Percentiles rank a stretch among this genome's conserved stretches.
Evolutionary conservation across 2,329 filamentous ascomycete species (phyloP).

Genomic region (Fusarium sacchari): DNA sequence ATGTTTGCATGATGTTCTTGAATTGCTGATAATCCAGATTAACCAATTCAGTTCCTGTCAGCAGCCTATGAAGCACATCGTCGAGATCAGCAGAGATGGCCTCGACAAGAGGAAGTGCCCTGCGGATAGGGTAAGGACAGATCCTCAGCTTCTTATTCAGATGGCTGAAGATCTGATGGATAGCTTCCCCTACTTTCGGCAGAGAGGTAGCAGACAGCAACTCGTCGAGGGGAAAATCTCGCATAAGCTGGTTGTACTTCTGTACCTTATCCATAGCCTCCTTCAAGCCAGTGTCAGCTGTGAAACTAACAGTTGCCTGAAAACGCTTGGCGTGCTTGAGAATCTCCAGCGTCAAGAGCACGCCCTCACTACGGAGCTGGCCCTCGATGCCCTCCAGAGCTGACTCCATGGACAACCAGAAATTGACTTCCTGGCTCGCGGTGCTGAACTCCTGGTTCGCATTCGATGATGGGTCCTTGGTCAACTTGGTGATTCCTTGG

Average conservation of each 20-base stretch:
- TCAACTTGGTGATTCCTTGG: constrained; percentile 93
- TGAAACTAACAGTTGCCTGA: constrained; percentile 96
- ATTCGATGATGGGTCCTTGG: constrained; percentile 78
- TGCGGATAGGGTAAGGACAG: constrained; percentile 91
- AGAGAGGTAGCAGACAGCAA: constrained; percentile 91
- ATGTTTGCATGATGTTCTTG: constrained; percentile 81
- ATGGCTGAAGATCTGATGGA: constrained; percentile 90
- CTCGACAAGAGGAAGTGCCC: constrained; percentile 93
- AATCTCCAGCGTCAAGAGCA: constrained; percentile 90
- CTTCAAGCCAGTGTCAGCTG: constrained; percentile 93
- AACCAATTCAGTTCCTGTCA: constrained; percentile 88
- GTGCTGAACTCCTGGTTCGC: constrained; percentile 68
- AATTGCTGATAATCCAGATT: constrained; percentile 95
- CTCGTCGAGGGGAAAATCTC: constrained; percentile 96
- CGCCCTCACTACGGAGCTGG: constrained; percentile 88
- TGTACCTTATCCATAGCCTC: constrained; percentile 96
- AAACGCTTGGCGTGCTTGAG: constrained; percentile 97
- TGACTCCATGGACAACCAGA: constrained; percentile 97
- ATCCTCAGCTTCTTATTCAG: constrained; percentile 98
- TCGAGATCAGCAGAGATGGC: constrained; percentile 96
- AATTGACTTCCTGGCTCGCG: constrained; percentile 97
- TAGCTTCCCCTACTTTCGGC: constrained; percentile 86
- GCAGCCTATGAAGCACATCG: constrained; percentile 81
- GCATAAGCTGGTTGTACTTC: constrained; percentile 99
- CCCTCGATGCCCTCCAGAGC: constrained; percentile 90